Conservation (phyloP, 192 early-diverging fungal species). For the Backusella tarrabulga region DNA sequence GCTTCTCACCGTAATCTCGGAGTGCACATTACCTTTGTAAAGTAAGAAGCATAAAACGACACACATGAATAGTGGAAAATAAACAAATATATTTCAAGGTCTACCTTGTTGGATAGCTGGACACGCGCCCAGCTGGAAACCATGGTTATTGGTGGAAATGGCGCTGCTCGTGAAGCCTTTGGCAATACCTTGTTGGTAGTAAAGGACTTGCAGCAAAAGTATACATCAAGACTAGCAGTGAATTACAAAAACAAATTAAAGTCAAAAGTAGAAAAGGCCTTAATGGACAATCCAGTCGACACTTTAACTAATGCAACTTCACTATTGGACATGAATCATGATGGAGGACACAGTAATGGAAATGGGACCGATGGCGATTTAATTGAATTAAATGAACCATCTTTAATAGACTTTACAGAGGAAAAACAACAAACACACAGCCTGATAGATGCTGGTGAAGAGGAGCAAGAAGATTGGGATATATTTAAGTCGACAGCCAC, state of each 20-base stretch:
- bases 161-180: conserved; percentile 64
- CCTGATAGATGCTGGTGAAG: background rate
- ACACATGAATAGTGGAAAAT: background rate
- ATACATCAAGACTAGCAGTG: conserved; percentile 68
- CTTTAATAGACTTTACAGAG: background rate
- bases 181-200: conserved; percentile 29
- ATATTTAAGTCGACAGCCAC: background rate
- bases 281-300: conserved; percentile 24
- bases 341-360: background rate
- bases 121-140: conserved; percentile 86
- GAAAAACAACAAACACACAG: background rate
- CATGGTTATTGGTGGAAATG: conserved; percentile 91
- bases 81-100: conserved; percentile 46
- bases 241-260: conserved; percentile 82
- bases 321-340: background rate
- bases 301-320: background rate
- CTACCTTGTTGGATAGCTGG: conserved; percentile 89
- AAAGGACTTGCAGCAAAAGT: conserved; percentile 82
- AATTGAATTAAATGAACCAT: background rate
- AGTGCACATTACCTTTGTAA: conserved; percentile 96
- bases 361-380: background rate
- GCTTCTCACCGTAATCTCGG: conserved; percentile 95
- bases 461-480: background rate
- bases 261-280: conserved; percentile 61
- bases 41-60: conserved; percentile 45